Conservation (phyloP, 805 yeast genomes). For the Sugiyamaella chiloensis region DNA sequence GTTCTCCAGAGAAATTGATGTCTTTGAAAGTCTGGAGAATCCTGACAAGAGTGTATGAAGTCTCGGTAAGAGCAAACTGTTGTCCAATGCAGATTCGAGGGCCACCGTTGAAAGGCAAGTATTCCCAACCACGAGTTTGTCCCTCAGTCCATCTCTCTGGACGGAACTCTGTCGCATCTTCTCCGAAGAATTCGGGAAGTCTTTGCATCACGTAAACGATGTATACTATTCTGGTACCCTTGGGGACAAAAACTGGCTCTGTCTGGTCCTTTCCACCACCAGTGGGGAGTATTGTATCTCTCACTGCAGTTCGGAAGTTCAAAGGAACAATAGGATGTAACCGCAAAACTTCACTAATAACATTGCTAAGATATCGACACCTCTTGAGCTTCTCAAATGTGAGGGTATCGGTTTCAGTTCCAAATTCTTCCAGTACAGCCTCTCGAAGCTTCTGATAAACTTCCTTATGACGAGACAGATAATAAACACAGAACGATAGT, state of each 20-base stretch:
- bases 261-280: conserved; percentile 48
- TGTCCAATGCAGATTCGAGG: conserved; percentile 56
- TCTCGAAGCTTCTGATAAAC: conserved; percentile 37
- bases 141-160: conserved; percentile 42
- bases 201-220: conserved; percentile 45
- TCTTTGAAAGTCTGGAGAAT: conserved; percentile 31
- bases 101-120: conserved; percentile 54
- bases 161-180: conserved; percentile 33
- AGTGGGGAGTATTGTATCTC: conserved; percentile 47
- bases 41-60: conserved; percentile 43
- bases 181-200: conserved; percentile 40
- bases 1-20: conserved; percentile 5
- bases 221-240: conserved; percentile 44
- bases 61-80: conserved; percentile 54
- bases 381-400: conserved; percentile 49
- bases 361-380: conserved; percentile 46
- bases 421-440: conserved; percentile 38
- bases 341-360: conserved; percentile 48
- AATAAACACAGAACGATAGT: conserved; percentile 44
- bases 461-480: conserved; percentile 42
- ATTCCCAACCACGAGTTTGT: conserved; percentile 44
- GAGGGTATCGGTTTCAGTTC: conserved; percentile 28
- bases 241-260: conserved; percentile 41
- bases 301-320: conserved; percentile 46
- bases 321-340: conserved; percentile 52